Evolutionary conservation across 192 early-diverging fungal species (phyloP).

Genomic region (Coemansia sp.): DNA sequence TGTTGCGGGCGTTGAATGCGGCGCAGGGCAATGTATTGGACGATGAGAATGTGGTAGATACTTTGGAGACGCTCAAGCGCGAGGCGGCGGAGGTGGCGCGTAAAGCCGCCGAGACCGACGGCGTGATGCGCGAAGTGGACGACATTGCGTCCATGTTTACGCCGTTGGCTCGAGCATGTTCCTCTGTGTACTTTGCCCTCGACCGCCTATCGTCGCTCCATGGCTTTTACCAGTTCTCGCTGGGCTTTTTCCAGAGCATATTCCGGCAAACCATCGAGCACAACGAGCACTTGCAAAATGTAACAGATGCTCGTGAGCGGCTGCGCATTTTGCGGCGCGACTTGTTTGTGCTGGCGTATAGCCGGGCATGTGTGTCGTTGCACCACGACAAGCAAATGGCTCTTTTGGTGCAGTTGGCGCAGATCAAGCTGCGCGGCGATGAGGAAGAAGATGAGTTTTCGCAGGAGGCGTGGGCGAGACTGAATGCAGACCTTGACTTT

Average conservation of each 20-base stretch:
- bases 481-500: constrained; percentile 45
- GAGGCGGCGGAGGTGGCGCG: constrained; percentile 92
- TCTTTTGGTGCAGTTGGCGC: constrained; percentile 82
- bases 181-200: constrained; percentile 94
- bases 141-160: constrained; percentile 84
- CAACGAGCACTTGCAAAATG: constrained; percentile 62
- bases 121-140: constrained; percentile 94
- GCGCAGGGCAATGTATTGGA: constrained; percentile 97
- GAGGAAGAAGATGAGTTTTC: constrained; percentile 39
- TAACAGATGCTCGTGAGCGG: constrained; percentile 67
- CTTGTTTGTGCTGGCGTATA: constrained; percentile 79
- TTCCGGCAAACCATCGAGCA: constrained; percentile 83
- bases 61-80: constrained; percentile 91
- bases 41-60: constrained; percentile 91
- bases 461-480: constrained; percentile 40
- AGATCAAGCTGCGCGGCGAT: constrained; percentile 71
- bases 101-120: constrained; percentile 93
- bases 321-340: constrained; percentile 74
- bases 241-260: constrained; percentile 92
- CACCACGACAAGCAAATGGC: constrained; percentile 90
- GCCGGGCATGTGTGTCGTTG: constrained; percentile 76
- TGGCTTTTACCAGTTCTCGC: constrained; percentile 98
- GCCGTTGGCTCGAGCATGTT: constrained; percentile 86
- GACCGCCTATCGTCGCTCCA: constrained; percentile 87
- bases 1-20: constrained; percentile 90